Conservation (phyloP, 768 basidiomycete species). For the Lactarius sanguifluus region DNA sequence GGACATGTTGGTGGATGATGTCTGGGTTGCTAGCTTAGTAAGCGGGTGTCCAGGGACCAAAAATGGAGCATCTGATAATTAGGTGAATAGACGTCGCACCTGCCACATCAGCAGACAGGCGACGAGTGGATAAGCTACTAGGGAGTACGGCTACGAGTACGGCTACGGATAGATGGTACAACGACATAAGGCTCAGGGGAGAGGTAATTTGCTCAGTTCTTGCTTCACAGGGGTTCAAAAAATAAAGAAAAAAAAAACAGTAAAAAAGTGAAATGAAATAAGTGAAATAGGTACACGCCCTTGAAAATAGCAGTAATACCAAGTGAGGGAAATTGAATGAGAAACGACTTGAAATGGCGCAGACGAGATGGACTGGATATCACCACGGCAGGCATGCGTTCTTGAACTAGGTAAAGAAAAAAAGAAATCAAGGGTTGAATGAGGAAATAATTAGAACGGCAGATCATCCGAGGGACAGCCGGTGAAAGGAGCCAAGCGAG, state of each 20-base stretch:
- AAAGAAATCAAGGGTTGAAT: conserved; percentile 1
- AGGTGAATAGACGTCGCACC: conserved; percentile 23
- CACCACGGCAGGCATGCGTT: conserved; percentile 21
- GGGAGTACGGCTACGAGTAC: conserved; percentile 23
- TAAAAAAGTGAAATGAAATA: too few species aligned
- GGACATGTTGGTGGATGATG: conserved; percentile 47
- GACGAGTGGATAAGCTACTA: conserved; percentile 27
- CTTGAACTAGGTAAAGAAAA: background rate
- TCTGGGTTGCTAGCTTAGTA: background rate
- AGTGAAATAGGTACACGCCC: conserved; percentile 13
- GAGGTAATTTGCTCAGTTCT: conserved; percentile 17
- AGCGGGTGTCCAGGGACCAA: background rate
- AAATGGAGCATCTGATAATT: conserved; percentile 27
- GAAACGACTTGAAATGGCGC: conserved; percentile 14
- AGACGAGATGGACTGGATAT: conserved; percentile 25
- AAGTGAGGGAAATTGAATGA: conserved; percentile 7
- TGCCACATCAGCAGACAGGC: conserved; percentile 5
- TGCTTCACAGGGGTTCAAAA: conserved; percentile 17
- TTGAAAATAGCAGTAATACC: conserved; percentile 20
- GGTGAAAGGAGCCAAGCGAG: background rate
- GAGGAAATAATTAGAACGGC: background rate
- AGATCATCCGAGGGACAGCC: conserved; percentile 13
- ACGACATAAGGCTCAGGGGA: conserved; percentile 14
- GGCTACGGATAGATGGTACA: conserved; percentile 26
- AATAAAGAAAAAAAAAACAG: background rate